Evolutionary conservation across 2,329 filamentous ascomycete species (phyloP).

Genomic region (Neonectria ditissima): DNA sequence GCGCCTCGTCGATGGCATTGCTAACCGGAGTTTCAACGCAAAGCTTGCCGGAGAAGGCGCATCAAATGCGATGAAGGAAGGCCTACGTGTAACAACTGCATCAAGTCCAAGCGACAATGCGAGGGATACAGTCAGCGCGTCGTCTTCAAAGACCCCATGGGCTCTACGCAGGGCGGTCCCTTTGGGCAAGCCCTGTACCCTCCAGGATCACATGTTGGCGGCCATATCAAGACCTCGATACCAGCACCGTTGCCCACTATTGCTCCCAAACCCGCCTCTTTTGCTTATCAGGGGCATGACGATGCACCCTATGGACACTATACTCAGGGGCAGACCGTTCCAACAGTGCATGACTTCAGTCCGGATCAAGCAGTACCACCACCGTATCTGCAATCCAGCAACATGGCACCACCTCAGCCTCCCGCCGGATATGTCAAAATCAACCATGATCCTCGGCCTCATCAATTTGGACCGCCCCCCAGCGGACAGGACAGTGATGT

Average conservation of each 20-base stretch:
- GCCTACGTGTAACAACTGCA: slow-evolving; percentile 84
- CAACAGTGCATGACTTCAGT: slow-evolving; percentile 38
- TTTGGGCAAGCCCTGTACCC: slow-evolving; percentile 58
- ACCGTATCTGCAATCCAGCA: slow-evolving; percentile 31
- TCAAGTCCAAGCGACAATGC: slow-evolving; percentile 86
- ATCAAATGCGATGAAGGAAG: slow-evolving; percentile 97
- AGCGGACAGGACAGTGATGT: slow-evolving; percentile 23
- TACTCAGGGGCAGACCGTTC: slow-evolving; percentile 28
- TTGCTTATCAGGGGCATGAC: slow-evolving; percentile 44
- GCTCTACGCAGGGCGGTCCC: slow-evolving; percentile 58
- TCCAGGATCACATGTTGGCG: slow-evolving; percentile 49
- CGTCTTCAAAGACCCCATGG: slow-evolving; percentile 77
- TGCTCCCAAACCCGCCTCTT: slow-evolving; percentile 63
- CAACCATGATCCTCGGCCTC: slow-evolving; percentile 32
- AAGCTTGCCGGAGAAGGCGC: slow-evolving; percentile 90
- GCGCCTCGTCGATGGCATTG: slow-evolving; percentile 16
- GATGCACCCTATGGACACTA: slow-evolving; percentile 33
- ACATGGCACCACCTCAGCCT: slow-evolving; percentile 28
- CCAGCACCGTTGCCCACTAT: slow-evolving; percentile 56
- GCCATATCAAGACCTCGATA: slow-evolving; percentile 51
- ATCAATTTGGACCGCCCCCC: slow-evolving; percentile 27
- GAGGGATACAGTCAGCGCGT: slow-evolving; percentile 87
- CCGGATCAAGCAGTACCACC: slow-evolving; percentile 24
- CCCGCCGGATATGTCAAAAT: slow-evolving; percentile 29
- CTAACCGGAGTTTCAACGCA: slow-evolving; percentile 38